Evolutionary conservation across 2,329 filamentous ascomycete species (phyloP).

Genomic region (Pezicula rhizophila): DNA sequence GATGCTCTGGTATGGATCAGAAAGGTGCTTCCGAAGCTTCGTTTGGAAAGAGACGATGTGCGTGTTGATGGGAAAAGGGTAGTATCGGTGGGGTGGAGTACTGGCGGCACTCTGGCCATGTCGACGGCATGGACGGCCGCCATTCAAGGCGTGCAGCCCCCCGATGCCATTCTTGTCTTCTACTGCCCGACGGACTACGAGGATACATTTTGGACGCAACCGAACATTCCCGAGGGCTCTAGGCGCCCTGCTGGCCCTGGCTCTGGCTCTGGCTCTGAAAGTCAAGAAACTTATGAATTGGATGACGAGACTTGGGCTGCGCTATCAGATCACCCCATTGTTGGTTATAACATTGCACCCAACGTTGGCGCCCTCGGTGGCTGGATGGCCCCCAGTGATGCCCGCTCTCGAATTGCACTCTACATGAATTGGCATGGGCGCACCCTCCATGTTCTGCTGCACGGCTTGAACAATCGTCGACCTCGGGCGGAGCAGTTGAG

Average conservation of each 20-base stretch:
- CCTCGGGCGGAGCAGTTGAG: neutral
- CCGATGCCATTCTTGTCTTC: conserved; percentile 36
- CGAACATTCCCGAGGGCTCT: conserved; percentile 16
- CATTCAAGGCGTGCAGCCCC: conserved; percentile 27
- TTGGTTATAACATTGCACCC: conserved; percentile 7
- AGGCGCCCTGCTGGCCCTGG: conserved; percentile 1
- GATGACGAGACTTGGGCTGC: conserved; percentile 26
- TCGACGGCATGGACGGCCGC: conserved; percentile 33
- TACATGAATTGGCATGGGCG: conserved; percentile 38
- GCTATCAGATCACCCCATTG: conserved; percentile 22
- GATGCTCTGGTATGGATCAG: conserved; percentile 37
- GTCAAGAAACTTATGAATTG: no score
- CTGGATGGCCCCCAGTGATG: conserved; percentile 24
- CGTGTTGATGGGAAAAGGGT: conserved; percentile 25
- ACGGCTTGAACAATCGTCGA: conserved; percentile 11
- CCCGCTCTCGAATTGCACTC: conserved; percentile 31
- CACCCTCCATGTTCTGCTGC: conserved; percentile 31
- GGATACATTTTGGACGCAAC: conserved; percentile 9
- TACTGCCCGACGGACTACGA: no score
- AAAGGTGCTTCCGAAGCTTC: conserved; percentile 21
- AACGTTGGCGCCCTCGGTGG: conserved; percentile 10
- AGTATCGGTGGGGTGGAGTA: conserved; percentile 42
- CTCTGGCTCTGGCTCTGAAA: no score
- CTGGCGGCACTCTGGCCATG: conserved; percentile 41
- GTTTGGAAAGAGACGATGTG: conserved; percentile 4